Conservation (phyloP, 805 yeast genomes). For the Wickerhamomyces mucosus region DNA sequence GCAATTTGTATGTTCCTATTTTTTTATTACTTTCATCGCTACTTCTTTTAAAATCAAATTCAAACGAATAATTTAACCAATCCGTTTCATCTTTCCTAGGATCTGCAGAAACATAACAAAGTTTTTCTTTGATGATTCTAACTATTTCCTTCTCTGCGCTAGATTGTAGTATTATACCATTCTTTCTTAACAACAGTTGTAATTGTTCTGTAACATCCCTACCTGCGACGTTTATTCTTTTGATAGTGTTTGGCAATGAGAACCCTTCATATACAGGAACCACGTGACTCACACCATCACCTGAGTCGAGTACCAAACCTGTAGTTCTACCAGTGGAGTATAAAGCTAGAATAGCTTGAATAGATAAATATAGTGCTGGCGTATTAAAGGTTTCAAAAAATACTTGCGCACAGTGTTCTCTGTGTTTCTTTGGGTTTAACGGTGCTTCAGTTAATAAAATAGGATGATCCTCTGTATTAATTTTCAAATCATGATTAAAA, state of each 20-base stretch:
- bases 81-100: conserved; percentile 45
- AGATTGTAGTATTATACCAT: conserved; percentile 57
- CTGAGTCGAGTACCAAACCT: conserved; percentile 83
- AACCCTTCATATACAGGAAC: conserved; percentile 92
- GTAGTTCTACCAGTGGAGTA: conserved; percentile 89
- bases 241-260: conserved; percentile 60
- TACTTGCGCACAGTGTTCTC: conserved; percentile 84
- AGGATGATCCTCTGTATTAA: conserved; percentile 75
- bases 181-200: conserved; percentile 55
- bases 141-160: conserved; percentile 81
- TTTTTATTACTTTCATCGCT: conserved; percentile 8
- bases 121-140: conserved; percentile 64
- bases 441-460: conserved; percentile 85
- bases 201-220: conserved; percentile 74
- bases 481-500: conserved; percentile 45
- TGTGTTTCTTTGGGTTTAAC: conserved; percentile 68
- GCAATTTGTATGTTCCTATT: conserved; percentile 44
- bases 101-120: conserved; percentile 56
- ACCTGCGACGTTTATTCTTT: conserved; percentile 77
- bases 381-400: conserved; percentile 85
- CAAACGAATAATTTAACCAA: conserved; percentile 19
- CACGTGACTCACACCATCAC: conserved; percentile 84
- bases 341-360: conserved; percentile 78
- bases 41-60: conserved; percentile 5
- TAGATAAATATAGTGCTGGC: conserved; percentile 89